Conservation (phyloP, 371 early-diverging fungal species). For the Mucor mucedo region DNA sequence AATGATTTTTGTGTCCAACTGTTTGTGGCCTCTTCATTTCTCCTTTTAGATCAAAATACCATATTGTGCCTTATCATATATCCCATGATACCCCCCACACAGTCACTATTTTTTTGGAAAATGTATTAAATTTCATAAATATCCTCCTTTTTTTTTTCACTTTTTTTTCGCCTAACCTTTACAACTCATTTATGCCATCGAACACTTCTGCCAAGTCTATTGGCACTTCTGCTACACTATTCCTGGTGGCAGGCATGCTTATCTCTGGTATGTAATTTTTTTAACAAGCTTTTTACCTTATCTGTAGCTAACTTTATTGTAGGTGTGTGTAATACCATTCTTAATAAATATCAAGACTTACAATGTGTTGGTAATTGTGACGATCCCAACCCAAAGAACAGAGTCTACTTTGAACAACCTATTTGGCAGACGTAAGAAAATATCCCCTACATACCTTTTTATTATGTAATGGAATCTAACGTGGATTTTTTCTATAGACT, state of each 20-base stretch:
- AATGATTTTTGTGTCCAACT: no score
- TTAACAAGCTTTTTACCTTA: neutral
- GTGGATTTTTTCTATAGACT: slow-evolving; percentile 38
- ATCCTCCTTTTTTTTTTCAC: no score
- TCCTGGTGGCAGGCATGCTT: slow-evolving; percentile 78
- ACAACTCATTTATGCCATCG: neutral
- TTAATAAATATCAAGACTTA: slow-evolving; percentile 86
- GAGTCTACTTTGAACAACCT: slow-evolving; percentile 92
- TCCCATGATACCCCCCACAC: no score
- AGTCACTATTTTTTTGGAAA: no score
- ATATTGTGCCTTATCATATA: no score
- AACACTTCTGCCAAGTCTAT: slow-evolving; percentile 2
- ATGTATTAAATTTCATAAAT: no score
- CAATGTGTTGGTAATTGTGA: slow-evolving; percentile 90
- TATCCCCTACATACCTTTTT: neutral
- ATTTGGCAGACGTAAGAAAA: slow-evolving; percentile 85
- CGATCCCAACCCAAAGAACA: slow-evolving; percentile 73
- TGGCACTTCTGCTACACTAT: slow-evolving; percentile 14
- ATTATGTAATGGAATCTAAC: neutral
- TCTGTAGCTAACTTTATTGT: neutral
- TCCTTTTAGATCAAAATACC: no score
- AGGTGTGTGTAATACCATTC: slow-evolving; percentile 80
- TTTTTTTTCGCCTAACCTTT: no score
- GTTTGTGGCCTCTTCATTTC: no score
- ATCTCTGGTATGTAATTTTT: slow-evolving; percentile 62